phyloP scores from a whole-genome alignment of 2,329 filamentous ascomycete genomes.

The Colletotrichum cordylinicola region DNA sequence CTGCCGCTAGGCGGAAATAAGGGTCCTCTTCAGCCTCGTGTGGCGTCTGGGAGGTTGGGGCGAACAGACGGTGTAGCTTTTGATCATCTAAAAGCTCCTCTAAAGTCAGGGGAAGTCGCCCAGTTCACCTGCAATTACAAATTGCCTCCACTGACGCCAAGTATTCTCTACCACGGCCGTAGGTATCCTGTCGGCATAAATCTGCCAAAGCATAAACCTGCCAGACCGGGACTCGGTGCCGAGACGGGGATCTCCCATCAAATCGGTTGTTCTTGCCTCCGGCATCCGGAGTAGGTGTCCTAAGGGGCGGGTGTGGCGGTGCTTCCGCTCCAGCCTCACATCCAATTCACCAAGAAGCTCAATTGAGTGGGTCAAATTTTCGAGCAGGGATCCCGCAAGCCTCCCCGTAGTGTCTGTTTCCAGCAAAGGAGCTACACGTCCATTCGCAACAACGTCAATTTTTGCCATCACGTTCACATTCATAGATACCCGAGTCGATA shows the following conservation, averaged over 20 bases:
- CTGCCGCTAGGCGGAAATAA: not conserved
- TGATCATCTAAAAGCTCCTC: not conserved
- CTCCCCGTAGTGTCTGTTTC: not conserved
- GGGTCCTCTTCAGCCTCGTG: conserved; percentile 20
- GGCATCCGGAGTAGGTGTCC: not conserved
- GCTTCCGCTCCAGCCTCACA: conserved; percentile 5
- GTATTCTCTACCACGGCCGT: not conserved
- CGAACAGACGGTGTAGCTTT: not conserved
- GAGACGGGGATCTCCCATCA: not conserved
- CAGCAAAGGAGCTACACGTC: not conserved
- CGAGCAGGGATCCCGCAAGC: conserved; percentile 8
- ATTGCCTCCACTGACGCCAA: not conserved
- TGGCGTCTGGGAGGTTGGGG: conserved; percentile 7
- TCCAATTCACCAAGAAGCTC: not conserved
- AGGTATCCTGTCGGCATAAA: not conserved
- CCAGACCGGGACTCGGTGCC: not conserved
- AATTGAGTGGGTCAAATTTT: conserved; percentile 13
- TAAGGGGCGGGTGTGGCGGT: conserved; percentile 8
- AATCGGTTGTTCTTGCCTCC: not conserved
- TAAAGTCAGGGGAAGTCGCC: not conserved
- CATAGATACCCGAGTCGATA: not conserved
- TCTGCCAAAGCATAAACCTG: not conserved
- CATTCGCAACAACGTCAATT: not conserved
- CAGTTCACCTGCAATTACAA: not conserved
- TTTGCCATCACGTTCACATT: not conserved